phyloP scores from a whole-genome alignment of 2,329 filamentous ascomycete genomes.

The Penicillium sp. region DNA sequence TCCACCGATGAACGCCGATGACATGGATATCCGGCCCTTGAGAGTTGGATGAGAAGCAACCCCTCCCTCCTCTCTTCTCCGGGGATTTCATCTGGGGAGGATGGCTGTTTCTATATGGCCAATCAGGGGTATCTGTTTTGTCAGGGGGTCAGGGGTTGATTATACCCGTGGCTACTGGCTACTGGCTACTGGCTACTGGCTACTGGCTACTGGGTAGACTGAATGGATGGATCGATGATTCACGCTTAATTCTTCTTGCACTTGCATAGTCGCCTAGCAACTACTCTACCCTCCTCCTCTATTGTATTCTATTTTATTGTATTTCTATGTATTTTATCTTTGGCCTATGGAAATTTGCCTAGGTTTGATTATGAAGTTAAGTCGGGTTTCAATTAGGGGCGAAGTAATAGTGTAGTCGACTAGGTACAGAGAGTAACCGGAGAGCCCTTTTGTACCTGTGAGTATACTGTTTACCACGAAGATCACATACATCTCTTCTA shows the following conservation, averaged over 20 bases:
- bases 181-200: background rate
- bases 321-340: constrained; percentile 8
- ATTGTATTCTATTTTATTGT: background rate
- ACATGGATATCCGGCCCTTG: background rate
- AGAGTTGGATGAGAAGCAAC: no score
- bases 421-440: no score
- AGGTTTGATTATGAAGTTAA: background rate
- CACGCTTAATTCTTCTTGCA: background rate
- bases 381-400: background rate
- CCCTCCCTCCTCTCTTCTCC: background rate
- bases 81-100: background rate
- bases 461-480: no score
- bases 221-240: background rate
- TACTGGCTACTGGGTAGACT: background rate
- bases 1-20: background rate
- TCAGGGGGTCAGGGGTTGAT: background rate
- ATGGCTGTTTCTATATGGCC: no score
- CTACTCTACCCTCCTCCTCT: background rate
- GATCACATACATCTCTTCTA: background rate
- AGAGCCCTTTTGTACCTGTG: background rate
- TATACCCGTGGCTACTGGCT: no score
- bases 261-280: background rate
- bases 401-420: background rate
- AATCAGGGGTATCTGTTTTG: background rate
- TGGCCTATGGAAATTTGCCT: background rate